Base-by-base conservation (phyloP, 2,329 filamentous ascomycete genomes). In the Dactylonectria macrodidyma region DNA sequence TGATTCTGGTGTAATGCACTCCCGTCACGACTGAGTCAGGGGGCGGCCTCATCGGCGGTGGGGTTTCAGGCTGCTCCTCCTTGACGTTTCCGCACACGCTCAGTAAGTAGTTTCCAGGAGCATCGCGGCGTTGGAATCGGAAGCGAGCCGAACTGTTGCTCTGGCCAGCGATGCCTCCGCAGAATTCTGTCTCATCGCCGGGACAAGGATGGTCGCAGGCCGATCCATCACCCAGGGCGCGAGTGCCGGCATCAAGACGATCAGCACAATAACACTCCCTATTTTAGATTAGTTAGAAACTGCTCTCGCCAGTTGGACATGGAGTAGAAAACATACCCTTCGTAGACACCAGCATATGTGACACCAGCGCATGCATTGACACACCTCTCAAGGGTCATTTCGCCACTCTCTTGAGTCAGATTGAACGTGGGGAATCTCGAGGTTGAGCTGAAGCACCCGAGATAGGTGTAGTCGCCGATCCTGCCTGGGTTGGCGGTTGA, bases 191-290 rank as follows among this genome's bases (percentile, higher is more conserved):
- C 0, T 68, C 66, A 66, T 86, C 77, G 2, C 84, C 85, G 0
- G 85, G 83, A 65, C 85, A 87, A 0, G 76, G 74, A 2, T 72
- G 70, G 59, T 82, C 71, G 69, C 85, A 86, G 11, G 48, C 63
- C 3, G 46, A 65, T 12, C 67, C 50, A 22, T 68, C 58, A 4
- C 67, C 58, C 1, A 81, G 69, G 12, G 84, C 81, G 12, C 71
- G 77, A n/a, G 84, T 83, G 51, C 80, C 78, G 5, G 76, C 75
- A 44, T 83, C 82, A 19, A 87, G 77, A 2, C 59, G 65, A 12
- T 81, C 76, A 38, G 84, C 84, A 64, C 86, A 88, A 76, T 84
- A 86, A 72, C 85, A 87, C 24, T 76, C 76, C 11, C 77, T 82
- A 33, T 22, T 26, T 36, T 71, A n/a, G 26, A 69, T 59, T 55